Conservation (phyloP, 1,284 basidiomycete genomes). For the Microbotryum saponariae region DNA sequence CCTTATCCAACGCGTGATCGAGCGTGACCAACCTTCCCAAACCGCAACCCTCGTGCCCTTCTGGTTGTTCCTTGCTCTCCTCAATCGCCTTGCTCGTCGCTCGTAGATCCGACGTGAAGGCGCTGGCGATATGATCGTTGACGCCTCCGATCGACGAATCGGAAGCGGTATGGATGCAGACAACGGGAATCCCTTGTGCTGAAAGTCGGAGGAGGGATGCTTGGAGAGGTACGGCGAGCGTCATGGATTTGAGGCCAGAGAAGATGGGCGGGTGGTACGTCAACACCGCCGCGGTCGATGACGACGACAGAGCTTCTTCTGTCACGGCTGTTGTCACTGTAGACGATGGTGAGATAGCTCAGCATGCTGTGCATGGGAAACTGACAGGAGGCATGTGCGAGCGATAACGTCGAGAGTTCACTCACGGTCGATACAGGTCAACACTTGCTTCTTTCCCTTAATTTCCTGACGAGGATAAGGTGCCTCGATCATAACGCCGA, state of each 20-base stretch:
- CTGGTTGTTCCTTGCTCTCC: conserved; percentile 7
- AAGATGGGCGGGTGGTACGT: conserved; percentile 34
- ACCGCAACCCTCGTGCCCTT: conserved; percentile 25
- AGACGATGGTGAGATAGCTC: background rate
- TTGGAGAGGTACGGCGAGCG: conserved; percentile 16
- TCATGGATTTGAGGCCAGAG: conserved; percentile 26
- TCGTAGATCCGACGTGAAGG: background rate
- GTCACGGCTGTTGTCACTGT: conserved; percentile 25
- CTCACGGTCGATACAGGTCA: conserved; percentile 30
- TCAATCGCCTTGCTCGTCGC: conserved; percentile 11
- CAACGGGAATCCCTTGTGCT: conserved; percentile 18
- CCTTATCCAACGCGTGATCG: background rate
- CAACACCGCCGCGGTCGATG: conserved; percentile 17
- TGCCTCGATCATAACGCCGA: conserved; percentile 30
- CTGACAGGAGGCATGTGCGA: background rate
- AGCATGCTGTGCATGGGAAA: too few species aligned
- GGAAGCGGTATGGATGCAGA: conserved; percentile 29
- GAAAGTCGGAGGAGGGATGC: conserved; percentile 18
- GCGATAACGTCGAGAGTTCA: background rate
- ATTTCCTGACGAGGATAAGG: conserved; percentile 2
- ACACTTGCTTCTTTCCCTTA: background rate
- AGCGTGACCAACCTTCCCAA: conserved; percentile 23
- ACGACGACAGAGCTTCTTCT: conserved; percentile 15
- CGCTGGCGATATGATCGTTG: conserved; percentile 27
- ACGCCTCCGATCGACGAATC: conserved; percentile 22